Conservation (phyloP, 2,329 filamentous ascomycete genomes). For the Rasamsonia emersonii region DNA sequence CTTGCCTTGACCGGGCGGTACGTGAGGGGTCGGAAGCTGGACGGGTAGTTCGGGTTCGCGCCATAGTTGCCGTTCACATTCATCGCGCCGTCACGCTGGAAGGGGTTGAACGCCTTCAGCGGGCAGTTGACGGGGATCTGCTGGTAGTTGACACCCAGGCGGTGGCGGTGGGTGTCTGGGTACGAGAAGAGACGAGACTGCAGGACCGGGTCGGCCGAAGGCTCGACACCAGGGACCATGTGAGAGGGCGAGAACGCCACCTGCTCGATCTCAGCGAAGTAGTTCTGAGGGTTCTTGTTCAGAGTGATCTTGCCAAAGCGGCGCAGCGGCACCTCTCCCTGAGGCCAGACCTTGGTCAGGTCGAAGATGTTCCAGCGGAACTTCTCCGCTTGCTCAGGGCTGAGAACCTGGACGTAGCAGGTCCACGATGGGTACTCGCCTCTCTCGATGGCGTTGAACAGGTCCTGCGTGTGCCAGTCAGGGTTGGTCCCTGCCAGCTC, state of each 20-base stretch:
- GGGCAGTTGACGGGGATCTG: slow-evolving; percentile 56
- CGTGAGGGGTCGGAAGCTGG: slow-evolving; percentile 28
- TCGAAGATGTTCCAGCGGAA: slow-evolving; percentile 60
- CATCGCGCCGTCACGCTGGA: slow-evolving; percentile 66
- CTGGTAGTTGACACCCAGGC: slow-evolving; percentile 56
- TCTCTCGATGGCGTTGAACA: slow-evolving; percentile 54
- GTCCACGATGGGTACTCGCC: slow-evolving; percentile 57
- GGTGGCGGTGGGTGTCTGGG: slow-evolving; percentile 58
- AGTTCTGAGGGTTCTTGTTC: slow-evolving; percentile 58
- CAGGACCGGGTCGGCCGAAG: slow-evolving; percentile 61
- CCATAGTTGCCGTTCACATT: slow-evolving; percentile 58
- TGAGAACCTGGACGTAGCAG: slow-evolving; percentile 55
- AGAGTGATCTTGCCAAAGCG: slow-evolving; percentile 55
- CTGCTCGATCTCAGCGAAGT: slow-evolving; percentile 65
- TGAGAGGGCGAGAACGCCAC: slow-evolving; percentile 61
- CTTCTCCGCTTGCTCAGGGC: slow-evolving; percentile 52
- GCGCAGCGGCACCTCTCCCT: slow-evolving; percentile 52
- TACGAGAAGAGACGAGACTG: slow-evolving; percentile 65
- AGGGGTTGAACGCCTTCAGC: slow-evolving; percentile 48
- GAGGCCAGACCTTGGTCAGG: slow-evolving; percentile 62
- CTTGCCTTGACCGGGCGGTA: slow-evolving; percentile 33
- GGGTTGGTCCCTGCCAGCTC: slow-evolving; percentile 50
- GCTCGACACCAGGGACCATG: slow-evolving; percentile 58
- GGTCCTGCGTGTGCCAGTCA: slow-evolving; percentile 55
- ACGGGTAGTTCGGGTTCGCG: slow-evolving; percentile 47